Evolutionary conservation across 441 rosid species (phyloP).

Genomic region (Corymbia calophylla): DNA sequence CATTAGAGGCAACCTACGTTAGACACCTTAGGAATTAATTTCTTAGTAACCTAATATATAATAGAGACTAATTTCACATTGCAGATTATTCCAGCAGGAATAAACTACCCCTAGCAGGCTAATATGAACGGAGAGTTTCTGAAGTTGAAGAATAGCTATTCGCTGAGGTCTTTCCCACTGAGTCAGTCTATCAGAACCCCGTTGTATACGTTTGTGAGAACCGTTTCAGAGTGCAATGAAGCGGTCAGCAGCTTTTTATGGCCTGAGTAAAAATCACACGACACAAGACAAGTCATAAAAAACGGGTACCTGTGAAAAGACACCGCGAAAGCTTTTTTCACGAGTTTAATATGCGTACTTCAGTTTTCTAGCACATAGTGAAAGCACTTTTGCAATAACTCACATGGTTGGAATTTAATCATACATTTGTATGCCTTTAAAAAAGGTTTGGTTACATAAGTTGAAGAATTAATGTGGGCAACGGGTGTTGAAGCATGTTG

Average conservation of each 20-base stretch:
- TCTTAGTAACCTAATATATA: background rate
- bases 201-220: background rate
- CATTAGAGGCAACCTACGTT: background rate
- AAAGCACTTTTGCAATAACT: background rate
- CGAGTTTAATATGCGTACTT: background rate
- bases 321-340: background rate
- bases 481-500: background rate
- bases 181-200: background rate
- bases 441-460: background rate
- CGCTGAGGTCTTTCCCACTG: background rate
- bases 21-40: background rate
- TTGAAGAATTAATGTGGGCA: background rate
- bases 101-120: background rate
- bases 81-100: background rate
- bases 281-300: background rate
- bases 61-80: too few species aligned
- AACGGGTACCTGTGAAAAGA: background rate
- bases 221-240: background rate
- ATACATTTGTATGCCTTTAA: background rate
- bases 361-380: background rate
- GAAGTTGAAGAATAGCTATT: background rate
- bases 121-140: background rate
- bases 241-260: background rate
- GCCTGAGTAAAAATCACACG: background rate
- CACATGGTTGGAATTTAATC: background rate